Conservation (phyloP, 2,329 filamentous ascomycete species). For the Pestalotiopsis sp. region DNA sequence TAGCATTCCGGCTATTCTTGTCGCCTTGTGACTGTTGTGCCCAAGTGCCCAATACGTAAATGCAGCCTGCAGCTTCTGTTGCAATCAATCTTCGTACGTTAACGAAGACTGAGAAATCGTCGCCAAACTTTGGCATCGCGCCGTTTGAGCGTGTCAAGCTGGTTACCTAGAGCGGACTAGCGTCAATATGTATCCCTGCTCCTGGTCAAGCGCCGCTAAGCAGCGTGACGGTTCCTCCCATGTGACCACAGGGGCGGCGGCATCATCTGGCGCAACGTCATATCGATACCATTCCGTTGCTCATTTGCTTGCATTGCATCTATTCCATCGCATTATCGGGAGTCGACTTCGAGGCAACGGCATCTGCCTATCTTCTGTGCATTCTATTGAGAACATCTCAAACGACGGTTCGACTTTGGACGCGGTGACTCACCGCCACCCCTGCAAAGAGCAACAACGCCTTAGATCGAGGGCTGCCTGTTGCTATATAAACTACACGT, state of each 20-base stretch:
- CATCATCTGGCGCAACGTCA: constrained; percentile 10
- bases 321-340: not conserved
- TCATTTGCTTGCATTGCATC: constrained; percentile 2
- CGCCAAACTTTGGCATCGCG: not conserved
- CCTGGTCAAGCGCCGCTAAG: not conserved
- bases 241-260: constrained; percentile 10
- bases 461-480: constrained; percentile 8
- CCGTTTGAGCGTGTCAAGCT: constrained; percentile 13
- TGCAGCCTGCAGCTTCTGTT: not conserved
- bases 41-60: not conserved
- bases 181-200: not conserved
- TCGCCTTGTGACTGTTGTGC: not conserved
- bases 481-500: constrained; percentile 6
- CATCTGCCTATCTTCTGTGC: constrained; percentile 10
- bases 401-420: not conserved
- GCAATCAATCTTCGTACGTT: not conserved
- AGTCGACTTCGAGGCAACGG: not conserved
- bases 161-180: constrained; percentile 13
- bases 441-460: not conserved
- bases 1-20: constrained; percentile 6
- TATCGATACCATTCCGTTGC: not conserved
- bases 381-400: not conserved
- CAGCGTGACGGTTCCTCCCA: constrained; percentile 5
- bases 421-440: constrained; percentile 8
- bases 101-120: not conserved